Conservation (phyloP, 768 basidiomycete genomes). For the Suillus lakei region DNA sequence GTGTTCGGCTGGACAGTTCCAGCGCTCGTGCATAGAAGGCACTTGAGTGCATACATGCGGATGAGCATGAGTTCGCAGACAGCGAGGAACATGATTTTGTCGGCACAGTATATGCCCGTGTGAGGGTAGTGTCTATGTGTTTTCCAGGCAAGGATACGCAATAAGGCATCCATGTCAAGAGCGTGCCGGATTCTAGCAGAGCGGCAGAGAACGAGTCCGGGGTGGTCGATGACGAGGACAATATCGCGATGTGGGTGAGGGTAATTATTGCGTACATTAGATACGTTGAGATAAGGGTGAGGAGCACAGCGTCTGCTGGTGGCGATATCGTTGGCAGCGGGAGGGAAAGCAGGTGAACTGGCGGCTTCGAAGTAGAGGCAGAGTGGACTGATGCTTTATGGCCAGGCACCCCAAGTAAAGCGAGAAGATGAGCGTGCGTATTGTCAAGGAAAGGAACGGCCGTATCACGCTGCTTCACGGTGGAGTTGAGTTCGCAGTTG, state of each 20-base stretch:
- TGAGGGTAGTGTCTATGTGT: constrained; percentile 61
- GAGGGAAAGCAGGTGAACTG: constrained; percentile 43
- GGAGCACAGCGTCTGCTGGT: constrained; percentile 36
- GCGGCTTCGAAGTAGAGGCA: constrained; percentile 1
- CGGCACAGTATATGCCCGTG: constrained; percentile 60
- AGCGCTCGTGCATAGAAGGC: constrained; percentile 52
- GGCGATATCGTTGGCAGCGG: constrained; percentile 43
- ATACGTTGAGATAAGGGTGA: constrained; percentile 64
- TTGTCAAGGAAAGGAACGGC: constrained; percentile 50
- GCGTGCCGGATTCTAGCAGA: constrained; percentile 37
- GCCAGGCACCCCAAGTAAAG: not conserved
- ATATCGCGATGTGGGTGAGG: constrained; percentile 35
- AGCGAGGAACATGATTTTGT: constrained; percentile 38
- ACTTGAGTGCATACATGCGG: constrained; percentile 49
- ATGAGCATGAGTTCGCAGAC: constrained; percentile 37
- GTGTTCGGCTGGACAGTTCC: constrained; percentile 52
- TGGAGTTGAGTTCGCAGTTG: not conserved
- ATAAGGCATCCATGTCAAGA: constrained; percentile 58
- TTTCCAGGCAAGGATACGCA: constrained; percentile 51
- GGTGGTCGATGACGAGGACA: constrained; percentile 15
- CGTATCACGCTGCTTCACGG: constrained; percentile 51
- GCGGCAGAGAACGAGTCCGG: constrained; percentile 29
- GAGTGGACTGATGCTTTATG: not conserved
- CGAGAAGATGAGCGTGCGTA: constrained; percentile 49
- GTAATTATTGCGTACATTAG: constrained; percentile 57